These are phyloP conservation scores for Fraxinus cuspidata DNA, from an alignment of 257 asterid species.

Conservation along the genomic window DNA sequence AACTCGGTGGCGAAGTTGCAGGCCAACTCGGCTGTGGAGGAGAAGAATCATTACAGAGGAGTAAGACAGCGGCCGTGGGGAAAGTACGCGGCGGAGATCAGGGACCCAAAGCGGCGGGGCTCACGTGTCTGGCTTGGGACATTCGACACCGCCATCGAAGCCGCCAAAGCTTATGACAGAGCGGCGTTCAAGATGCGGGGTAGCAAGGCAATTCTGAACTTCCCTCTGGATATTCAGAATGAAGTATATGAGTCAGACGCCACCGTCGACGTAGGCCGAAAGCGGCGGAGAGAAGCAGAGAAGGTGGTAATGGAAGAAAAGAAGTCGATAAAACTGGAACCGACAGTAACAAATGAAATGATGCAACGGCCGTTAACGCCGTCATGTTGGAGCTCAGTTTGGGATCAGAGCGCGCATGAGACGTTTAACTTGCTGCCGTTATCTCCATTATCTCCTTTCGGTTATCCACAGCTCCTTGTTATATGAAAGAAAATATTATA, in stretches of 20 bases:
- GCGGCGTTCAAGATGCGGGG: slow-evolving; percentile 75
- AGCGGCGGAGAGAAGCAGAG: slow-evolving; percentile 26
- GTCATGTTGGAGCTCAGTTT: slow-evolving; percentile 37
- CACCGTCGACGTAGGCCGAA: slow-evolving; percentile 22
- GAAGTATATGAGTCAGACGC: slow-evolving; percentile 20
- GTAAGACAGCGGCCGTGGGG: slow-evolving; percentile 65
- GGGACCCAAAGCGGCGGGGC: slow-evolving; percentile 56
- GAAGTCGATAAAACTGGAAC: slow-evolving; percentile 26
- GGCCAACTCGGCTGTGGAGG: slow-evolving; percentile 8
- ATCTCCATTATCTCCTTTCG: slow-evolving; percentile 18
- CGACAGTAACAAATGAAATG: slow-evolving; percentile 24
- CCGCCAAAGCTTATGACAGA: slow-evolving; percentile 70
- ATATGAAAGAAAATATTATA: background rate
- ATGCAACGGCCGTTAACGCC: slow-evolving; percentile 44
- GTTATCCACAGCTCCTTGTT: slow-evolving; percentile 23
- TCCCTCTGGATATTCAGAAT: slow-evolving; percentile 55
- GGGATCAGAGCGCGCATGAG: slow-evolving; percentile 30
- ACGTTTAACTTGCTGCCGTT: slow-evolving; percentile 23
- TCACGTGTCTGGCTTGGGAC: slow-evolving; percentile 77
- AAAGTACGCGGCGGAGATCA: slow-evolving; percentile 71
- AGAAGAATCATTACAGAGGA: slow-evolving; percentile 37
- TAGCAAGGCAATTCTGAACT: slow-evolving; percentile 67
- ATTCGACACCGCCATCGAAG: slow-evolving; percentile 55
- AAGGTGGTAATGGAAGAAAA: background rate
- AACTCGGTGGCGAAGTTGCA: background rate